phyloP scores from a whole-genome alignment of 176 grass and related monocot species.

The Aechmea fasciata region DNA sequence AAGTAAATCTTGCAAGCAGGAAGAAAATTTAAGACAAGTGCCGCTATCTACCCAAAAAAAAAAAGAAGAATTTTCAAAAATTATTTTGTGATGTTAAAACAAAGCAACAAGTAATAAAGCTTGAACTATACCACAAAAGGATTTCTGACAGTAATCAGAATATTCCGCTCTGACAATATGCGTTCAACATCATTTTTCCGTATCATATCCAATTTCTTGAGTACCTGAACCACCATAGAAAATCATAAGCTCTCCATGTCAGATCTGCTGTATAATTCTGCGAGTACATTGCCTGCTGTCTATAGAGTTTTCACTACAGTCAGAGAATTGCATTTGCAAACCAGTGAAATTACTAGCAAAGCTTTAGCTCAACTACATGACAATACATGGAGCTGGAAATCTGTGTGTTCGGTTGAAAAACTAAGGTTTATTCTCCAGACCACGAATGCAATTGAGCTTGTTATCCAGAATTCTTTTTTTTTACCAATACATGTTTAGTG shows the following conservation, averaged over 20 bases:
- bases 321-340: background rate
- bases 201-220: constrained; percentile 40
- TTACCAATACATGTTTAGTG: no score
- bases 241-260: background rate
- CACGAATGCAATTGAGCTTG: no score
- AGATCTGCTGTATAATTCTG: background rate
- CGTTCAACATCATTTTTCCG: constrained; percentile 41
- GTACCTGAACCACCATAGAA: constrained; percentile 21
- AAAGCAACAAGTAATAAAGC: background rate
- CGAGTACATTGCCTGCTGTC: background rate
- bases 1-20: no score
- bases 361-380: background rate
- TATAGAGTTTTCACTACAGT: background rate
- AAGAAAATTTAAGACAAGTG: no score
- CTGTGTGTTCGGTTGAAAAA: no score
- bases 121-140: constrained; percentile 34
- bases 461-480: no score
- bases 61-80: background rate
- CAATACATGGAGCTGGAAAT: background rate
- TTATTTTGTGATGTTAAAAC: background rate
- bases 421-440: no score
- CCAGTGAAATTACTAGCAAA: background rate
- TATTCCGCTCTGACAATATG: constrained; percentile 39
- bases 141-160: constrained; percentile 39
- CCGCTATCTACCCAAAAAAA: background rate